Evolutionary conservation across 805 yeast species (phyloP), one percentile per base, ranked within the genome.

Genomic region (Suhomyces tanzawaensis): DNA sequence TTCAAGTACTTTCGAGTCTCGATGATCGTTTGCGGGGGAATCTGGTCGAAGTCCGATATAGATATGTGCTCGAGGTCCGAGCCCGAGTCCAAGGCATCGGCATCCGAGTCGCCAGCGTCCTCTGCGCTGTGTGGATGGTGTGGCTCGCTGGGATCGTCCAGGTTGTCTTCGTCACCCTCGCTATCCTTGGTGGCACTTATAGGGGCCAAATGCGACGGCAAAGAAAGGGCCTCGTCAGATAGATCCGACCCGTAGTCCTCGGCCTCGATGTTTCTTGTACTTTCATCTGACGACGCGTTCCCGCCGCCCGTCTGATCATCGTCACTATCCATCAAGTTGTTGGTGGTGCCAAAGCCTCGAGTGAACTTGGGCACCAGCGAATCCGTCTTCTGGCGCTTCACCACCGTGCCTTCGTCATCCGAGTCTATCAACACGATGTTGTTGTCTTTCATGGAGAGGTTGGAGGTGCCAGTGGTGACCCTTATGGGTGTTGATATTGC

Each of bases 1-100:
- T 82, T 83, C 37, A 89, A 60, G 49, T 52, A 79, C 34, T 68
- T 65, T 22, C 72, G 52, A 2, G 72, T 64, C 29, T 58, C 57
- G 4, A 37, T 37, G 25, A 46, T 43, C 4, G 32, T 34, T 19
- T 38, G 36, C 5, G 49, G 47, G 7, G 42, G 32, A 22, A 45
- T 39, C 6, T 40, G 22, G 13, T 34, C 39, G 21, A 37, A 18
- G n/a, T 41, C 39, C 2, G 34, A 19, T n/a, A 27, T 11, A 4
- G 38, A 21, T 7, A 35, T 23, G 22, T 35, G 32, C 7, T 35
- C 38, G 3, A 35, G 25, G 9, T 35, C 38, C 19, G 30, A 27
- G 19, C 9, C 18, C 7, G 27, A 24, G 14, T 25, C 28, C 6
- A 6, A 7, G 12, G 14, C 28, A 7, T 28, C 12, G 6, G 16